Percentiles rank a stretch among this genome's conserved stretches.
Evolutionary conservation across 495 filamentous ascomycete genomes (phyloP).

Genomic region (Oleoguttula mirabilis): DNA sequence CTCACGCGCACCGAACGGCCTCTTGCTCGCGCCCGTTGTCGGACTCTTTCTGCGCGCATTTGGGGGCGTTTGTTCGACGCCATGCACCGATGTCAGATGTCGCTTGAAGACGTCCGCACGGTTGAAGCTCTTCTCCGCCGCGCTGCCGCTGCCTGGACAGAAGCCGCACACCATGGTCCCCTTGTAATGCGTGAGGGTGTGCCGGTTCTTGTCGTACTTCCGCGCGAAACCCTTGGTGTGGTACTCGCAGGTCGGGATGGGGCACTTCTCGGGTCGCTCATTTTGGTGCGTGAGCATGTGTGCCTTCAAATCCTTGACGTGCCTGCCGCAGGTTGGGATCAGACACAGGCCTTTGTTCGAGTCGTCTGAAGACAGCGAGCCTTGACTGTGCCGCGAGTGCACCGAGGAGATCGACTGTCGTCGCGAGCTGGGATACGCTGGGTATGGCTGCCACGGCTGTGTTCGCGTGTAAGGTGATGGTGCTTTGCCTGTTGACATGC

Average conservation of each 20-base stretch:
- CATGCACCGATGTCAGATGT: constrained; percentile 85
- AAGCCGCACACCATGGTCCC: constrained; percentile 99
- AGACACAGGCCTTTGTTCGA: constrained; percentile 62
- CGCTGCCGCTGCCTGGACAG: constrained; percentile 82
- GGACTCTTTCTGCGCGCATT: constrained; percentile 85
- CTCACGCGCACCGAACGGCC: neutral
- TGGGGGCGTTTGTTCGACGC: constrained; percentile 88
- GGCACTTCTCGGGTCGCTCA: constrained; percentile 92
- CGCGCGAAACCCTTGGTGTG: constrained; percentile 90
- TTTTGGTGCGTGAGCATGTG: constrained; percentile 95
- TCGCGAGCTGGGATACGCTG: constrained; percentile 34
- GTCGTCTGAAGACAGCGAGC: constrained; percentile 48
- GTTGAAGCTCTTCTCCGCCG: constrained; percentile 97
- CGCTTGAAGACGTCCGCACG: constrained; percentile 97
- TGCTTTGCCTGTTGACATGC: constrained; percentile 21
- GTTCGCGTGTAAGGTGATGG: constrained; percentile 35
- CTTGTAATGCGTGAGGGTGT: constrained; percentile 97
- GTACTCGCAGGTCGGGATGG: constrained; percentile 87
- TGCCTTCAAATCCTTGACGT: constrained; percentile 90
- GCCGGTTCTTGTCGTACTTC: constrained; percentile 98
- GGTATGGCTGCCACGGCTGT: constrained; percentile 28
- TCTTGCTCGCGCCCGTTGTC: constrained; percentile 28
- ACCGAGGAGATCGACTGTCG: constrained; percentile 45
- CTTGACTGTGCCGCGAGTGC: constrained; percentile 43
- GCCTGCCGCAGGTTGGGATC: constrained; percentile 69